A percentile compares a stretch with the other conserved stretches of the same genome.
Conservation (phyloP, 345 rosid species). For the Lumnitzera littorea region DNA sequence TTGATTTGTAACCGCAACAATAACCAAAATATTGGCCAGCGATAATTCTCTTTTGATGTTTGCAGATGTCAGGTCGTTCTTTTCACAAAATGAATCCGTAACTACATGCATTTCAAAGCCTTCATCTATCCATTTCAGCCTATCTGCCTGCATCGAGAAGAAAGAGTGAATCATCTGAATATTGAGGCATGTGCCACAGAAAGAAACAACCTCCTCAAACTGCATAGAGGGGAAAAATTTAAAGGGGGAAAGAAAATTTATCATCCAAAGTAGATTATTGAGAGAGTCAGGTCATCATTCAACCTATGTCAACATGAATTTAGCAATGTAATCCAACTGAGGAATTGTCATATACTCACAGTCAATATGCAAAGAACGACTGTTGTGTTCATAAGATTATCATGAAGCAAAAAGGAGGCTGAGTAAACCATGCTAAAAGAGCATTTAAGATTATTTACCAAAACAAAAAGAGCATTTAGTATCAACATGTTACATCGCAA, state of each 20-base stretch:
- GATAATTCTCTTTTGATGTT: slow-evolving; percentile 35
- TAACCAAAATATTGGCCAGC: slow-evolving; percentile 52
- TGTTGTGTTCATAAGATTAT: too few relatives aligned
- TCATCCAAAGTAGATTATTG: background rate
- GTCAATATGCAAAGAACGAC: too few relatives aligned
- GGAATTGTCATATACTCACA: too few relatives aligned
- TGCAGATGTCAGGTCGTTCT: slow-evolving; percentile 21
- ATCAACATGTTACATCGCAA: background rate
- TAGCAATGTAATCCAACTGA: too few relatives aligned
- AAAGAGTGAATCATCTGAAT: background rate
- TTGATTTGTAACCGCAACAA: slow-evolving; percentile 43
- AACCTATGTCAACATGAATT: background rate
- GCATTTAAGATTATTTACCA: too few relatives aligned
- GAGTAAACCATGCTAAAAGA: too few relatives aligned
- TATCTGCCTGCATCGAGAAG: slow-evolving; percentile 40
- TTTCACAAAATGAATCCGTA: slow-evolving; percentile 23
- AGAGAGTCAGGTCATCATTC: too few relatives aligned
- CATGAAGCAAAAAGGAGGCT: too few relatives aligned
- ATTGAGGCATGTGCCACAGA: background rate
- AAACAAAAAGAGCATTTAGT: too few relatives aligned
- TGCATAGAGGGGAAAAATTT: background rate
- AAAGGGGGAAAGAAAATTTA: background rate
- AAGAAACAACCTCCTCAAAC: background rate
- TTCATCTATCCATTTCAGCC: slow-evolving; percentile 85
- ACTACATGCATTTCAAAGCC: slow-evolving; percentile 63